Base-by-base conservation (phyloP, 306 rosid genomes). In the Quillaja saponaria region DNA sequence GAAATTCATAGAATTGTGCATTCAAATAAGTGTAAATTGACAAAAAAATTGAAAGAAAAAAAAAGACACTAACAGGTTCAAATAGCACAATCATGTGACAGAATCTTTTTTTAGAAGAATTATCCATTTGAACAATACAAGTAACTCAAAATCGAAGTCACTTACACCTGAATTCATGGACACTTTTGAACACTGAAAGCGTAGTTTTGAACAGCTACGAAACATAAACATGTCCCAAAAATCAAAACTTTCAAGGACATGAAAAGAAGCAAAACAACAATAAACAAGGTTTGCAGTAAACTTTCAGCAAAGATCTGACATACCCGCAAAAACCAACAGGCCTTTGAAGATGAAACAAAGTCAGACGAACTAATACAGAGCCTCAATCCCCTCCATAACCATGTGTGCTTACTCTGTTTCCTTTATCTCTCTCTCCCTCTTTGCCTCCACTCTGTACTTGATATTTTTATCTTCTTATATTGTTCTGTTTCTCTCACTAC, bases 291-390 rank as follows among this genome's bases (percentile, higher is more conserved):
- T 28, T 37, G 42, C n/a, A 63, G 38, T 33, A 40, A 62, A 20
- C 15, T 3, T 16, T 25, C 60, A 46, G 42, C 63, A 71, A 49
- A 55, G 64, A 72, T 71, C 65, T 66, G 67, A 49, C 19, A 45
- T 54, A 75, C 81, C 62, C 65, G 66, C 78, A 72, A 63, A 71
- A 20, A 44, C 55, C 46, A 17, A 25, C 39, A 56, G 47, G n/a
- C 20, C 46, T 50, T 19, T 42, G 57, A 35, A 21, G 67, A 65
- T 6, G 41, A 49, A 69, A 58, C 51, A 34, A 71, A 64, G 69
- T 67, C 79, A 80, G 66, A 47, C 35, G 20, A 75, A 48, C 54
- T 66, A 66, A 69, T 49, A 55, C 61, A 59, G 56, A 9, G 53
- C 78, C 49, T 19, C 55, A 52, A 67, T 53, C 35, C 38, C 63